phyloP scores from a whole-genome alignment of 108 stramenopile species.

The Cyclostephanos tholiformis region DNA sequence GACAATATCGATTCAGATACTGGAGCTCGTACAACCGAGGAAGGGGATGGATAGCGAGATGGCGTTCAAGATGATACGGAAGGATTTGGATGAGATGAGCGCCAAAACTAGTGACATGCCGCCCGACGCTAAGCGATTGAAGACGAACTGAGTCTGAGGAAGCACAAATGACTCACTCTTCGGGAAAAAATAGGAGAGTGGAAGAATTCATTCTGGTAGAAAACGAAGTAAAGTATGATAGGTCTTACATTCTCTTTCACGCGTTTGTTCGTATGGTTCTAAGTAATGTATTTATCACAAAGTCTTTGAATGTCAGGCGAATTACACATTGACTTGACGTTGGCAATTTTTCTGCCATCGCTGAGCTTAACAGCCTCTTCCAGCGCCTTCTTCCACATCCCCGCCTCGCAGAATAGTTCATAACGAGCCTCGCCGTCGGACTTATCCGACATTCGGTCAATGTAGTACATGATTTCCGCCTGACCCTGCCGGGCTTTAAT shows the following conservation, averaged over 20 bases:
- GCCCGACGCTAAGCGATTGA: conserved; percentile 28
- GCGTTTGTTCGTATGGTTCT: not conserved
- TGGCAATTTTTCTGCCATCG: conserved; percentile 65
- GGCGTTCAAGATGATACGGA: conserved; percentile 33
- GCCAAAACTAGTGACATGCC: not conserved
- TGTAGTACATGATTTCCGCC: conserved; percentile 70
- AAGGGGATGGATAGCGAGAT: conserved; percentile 30
- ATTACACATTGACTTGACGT: conserved; percentile 71
- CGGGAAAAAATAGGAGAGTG: no score
- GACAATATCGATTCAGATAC: conserved; percentile 32
- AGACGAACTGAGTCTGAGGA: conserved; percentile 13
- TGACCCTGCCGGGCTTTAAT: conserved; percentile 62
- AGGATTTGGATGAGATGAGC: conserved; percentile 39
- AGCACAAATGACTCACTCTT: no score
- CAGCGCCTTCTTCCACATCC: conserved; percentile 74
- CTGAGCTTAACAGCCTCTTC: conserved; percentile 73
- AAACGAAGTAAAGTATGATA: no score
- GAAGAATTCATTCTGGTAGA: no score
- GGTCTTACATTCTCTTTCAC: no score
- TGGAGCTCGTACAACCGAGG: conserved; percentile 36
- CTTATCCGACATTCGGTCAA: conserved; percentile 56
- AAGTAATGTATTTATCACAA: conserved; percentile 59
- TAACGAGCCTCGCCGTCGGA: conserved; percentile 73
- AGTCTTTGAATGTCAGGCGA: conserved; percentile 64
- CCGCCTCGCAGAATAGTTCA: conserved; percentile 70